Evolutionary conservation across 345 rosid species (phyloP), one percentile per base, ranked within the genome.

Genomic region (Turnera subulata): DNA sequence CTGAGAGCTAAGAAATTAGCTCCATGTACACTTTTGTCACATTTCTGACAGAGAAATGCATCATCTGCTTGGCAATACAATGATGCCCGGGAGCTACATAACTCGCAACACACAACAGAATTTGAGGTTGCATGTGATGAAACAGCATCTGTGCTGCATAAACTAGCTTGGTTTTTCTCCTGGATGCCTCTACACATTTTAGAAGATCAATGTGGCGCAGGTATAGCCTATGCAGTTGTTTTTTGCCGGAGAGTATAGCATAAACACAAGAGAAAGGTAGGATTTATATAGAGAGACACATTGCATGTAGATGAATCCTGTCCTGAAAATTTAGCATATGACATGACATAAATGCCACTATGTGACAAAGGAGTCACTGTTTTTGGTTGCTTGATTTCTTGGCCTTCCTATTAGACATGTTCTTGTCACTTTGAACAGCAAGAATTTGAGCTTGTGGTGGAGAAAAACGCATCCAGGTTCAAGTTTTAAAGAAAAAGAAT

Each of bases 1-100:
- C 97, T 82, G 63, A 50, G 75, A 9, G 97, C 93, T 42, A 90
- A 65, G 78, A 90, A 84, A 65, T 90, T 90, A 10, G 95, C 97
- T 50, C 72, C 77, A 24, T 90, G 97, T 19, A 90, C 97, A 77
- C 74, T 62, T 67, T 64, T 78, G 49, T 90, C 97, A 23, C 97
- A 90, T 57, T 71, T 69, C 40, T 69, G 29, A 66, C 97, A 90
- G 0, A 87, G 79, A 56, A 59, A 85, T 0, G 97, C 95, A 50
- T 84, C 73, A 60, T 90, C 97, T 1, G 97, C 97, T 58, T 77
- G 87, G 65, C 97, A 90, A 54, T 83, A 90, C 48, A 87, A 60
- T 22, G 73, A 55, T 18, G 95, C 95, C 48, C 65, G 65, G 5
- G 75, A 49, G 1, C 75, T 77, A 20, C 97, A 90, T 0, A 90